Evolutionary conservation across 139 green algal genomes (phyloP), one percentile per base, ranked within the genome.

Genomic region (Chlamydomonas incerta): DNA sequence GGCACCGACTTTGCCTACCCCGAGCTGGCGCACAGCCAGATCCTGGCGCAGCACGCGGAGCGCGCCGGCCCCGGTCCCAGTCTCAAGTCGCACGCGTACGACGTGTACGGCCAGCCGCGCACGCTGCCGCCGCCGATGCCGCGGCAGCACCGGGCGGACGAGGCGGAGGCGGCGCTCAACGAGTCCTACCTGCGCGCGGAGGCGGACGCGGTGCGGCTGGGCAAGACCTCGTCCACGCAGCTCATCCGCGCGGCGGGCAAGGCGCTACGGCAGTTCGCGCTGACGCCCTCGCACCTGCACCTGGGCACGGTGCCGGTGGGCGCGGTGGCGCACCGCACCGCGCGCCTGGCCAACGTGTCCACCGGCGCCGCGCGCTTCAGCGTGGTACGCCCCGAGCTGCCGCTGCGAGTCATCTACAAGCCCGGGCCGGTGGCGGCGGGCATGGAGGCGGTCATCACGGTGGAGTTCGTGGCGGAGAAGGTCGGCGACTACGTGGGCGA

Each of bases 201-300:
- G 58, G 87, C 76, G 9, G 88, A 80, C 26, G 52, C 74, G 33
- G 81, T 92, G 31, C 74, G 82, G 28, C 34, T 87, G 31, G 83
- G 74, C 70, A 88, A 90, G 28, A 90, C 79, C 28, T n/a, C 74
- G 60, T 87, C 75, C 55, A 26, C 70, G 5, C 47, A 29, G 33
- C 70, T 87, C 63, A 86, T 90, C 17, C 87, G 80, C 24, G 66
- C 81, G 23, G 55, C 65, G 15, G 83, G 83, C 88, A 90, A 91
- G 81, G 83, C 72, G 13, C 74, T 63, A 23, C 67, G 69, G 52
- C 90, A 94, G 85, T 91, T 95, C 73, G 50, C 76, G 28, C 85
- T 95, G 20, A 86, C 57, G 13, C 93, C 93, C 1, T 77, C 57
- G 9, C 93, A 95, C 81, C 65, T 96, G 20, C 89, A 96, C 80